These are phyloP conservation scores for Paxillus ammoniavirescens DNA, from an alignment of 768 basidiomycete genomes.

Conservation along the genomic window DNA sequence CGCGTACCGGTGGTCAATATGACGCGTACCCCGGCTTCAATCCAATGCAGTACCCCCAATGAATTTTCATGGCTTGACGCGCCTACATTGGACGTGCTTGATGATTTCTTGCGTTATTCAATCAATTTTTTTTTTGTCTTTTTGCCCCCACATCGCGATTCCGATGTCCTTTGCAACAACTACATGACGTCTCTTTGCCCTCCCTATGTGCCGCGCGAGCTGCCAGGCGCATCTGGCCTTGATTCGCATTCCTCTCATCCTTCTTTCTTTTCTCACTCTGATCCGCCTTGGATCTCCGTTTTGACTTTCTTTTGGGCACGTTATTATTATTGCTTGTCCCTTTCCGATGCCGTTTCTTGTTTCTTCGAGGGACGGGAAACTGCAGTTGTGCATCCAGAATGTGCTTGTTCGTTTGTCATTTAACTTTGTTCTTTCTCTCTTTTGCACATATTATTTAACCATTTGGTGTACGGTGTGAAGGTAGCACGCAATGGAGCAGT, in stretches of 20 bases:
- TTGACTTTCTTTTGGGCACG: background rate
- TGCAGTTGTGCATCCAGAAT: too few relatives aligned
- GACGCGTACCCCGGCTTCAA: conserved; percentile 18
- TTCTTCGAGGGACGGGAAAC: too few relatives aligned
- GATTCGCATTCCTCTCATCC: background rate
- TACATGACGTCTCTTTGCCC: conserved; percentile 1
- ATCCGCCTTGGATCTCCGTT: background rate
- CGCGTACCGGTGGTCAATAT: conserved; percentile 23
- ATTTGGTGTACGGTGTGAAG: too few relatives aligned
- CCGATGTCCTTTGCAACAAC: background rate
- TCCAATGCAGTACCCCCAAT: conserved; percentile 24
- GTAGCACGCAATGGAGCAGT: too few relatives aligned
- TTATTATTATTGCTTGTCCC: conserved; percentile 25
- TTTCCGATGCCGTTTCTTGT: background rate
- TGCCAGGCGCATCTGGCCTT: background rate
- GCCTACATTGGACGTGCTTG: background rate
- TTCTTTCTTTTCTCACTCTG: background rate
- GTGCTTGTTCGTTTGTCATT: too few relatives aligned
- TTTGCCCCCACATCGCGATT: background rate
- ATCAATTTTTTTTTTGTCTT: background rate
- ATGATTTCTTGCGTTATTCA: background rate
- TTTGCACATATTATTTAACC: too few relatives aligned
- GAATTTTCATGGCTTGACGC: background rate
- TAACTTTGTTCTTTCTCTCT: too few relatives aligned
- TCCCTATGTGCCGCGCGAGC: background rate